Percentiles rank a stretch among this genome's conserved stretches.
Conservation (phyloP, 768 basidiomycete genomes). For the Suillus ampliporus region DNA sequence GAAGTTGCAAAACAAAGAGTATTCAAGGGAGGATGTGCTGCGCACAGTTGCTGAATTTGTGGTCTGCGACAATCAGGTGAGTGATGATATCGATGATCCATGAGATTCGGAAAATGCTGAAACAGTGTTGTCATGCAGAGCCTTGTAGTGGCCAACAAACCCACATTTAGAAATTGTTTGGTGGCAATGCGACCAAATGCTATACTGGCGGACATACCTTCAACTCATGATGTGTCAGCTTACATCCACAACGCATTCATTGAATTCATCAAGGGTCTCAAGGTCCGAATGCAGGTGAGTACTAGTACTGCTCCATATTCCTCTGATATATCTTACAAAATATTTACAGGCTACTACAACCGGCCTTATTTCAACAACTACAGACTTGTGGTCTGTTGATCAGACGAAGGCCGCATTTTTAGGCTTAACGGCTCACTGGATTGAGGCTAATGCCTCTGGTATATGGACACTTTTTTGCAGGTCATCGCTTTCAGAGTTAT, state of each 20-base stretch:
- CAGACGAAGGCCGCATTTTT: slow-evolving; percentile 16
- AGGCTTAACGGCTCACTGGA: slow-evolving; percentile 24
- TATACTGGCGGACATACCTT: neutral
- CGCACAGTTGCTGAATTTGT: neutral
- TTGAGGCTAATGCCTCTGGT: slow-evolving; percentile 19
- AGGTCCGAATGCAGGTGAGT: slow-evolving; percentile 18
- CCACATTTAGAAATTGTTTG: neutral
- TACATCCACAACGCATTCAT: slow-evolving; percentile 19
- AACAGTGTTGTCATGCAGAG: neutral
- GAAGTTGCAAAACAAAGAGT: slow-evolving; percentile 1
- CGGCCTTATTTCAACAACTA: slow-evolving; percentile 17
- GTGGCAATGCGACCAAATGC: neutral
- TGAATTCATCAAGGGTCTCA: slow-evolving; percentile 9
- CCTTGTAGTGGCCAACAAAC: neutral
- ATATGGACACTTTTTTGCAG: slow-evolving; percentile 27
- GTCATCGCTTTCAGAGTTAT: slow-evolving; percentile 30
- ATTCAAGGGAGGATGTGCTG: neutral
- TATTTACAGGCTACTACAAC: slow-evolving; percentile 8
- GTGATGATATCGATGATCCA: neutral
- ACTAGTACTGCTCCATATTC: no score
- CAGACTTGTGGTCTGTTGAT: slow-evolving; percentile 20
- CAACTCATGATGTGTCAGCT: slow-evolving; percentile 3
- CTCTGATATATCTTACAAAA: no score
- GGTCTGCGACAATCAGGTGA: slow-evolving; percentile 23
- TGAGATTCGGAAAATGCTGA: no score